Evolutionary conservation across 768 basidiomycete genomes (phyloP).

Genomic region (Agrocybe praecox): DNA sequence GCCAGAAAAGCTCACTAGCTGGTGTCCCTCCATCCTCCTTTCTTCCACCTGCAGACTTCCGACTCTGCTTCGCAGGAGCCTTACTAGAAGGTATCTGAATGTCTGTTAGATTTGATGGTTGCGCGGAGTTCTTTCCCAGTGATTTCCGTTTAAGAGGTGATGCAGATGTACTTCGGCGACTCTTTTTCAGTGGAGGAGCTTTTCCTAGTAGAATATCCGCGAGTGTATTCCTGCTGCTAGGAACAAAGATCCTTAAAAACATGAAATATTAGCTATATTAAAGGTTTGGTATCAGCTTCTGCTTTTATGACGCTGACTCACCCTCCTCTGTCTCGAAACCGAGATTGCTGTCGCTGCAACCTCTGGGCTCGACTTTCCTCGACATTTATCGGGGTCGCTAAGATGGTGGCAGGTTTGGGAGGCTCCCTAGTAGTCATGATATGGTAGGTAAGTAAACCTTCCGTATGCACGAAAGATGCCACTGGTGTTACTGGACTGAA

Average conservation of each 20-base stretch:
- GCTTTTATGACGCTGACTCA: constrained; percentile 28
- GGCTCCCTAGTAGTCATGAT: constrained; percentile 17
- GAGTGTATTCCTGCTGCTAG: constrained; percentile 49
- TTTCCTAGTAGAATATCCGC: constrained; percentile 55
- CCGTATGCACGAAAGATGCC: background rate
- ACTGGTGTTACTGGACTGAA: background rate
- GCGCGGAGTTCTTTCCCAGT: background rate
- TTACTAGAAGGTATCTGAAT: background rate
- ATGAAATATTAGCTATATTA: background rate
- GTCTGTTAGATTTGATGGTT: background rate
- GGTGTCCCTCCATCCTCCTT: background rate
- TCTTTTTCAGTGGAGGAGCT: constrained; percentile 30
- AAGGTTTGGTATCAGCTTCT: background rate
- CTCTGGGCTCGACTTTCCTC: constrained; percentile 66
- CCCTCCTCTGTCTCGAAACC: constrained; percentile 73
- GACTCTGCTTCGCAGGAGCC: background rate
- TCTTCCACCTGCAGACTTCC: background rate
- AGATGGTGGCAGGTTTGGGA: constrained; percentile 20
- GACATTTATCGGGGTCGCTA: constrained; percentile 35
- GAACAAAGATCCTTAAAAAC: constrained; percentile 50
- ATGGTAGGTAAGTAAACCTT: background rate
- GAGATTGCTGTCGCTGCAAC: constrained; percentile 61
- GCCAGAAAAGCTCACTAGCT: background rate
- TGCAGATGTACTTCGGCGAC: constrained; percentile 27
- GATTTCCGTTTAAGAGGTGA: constrained; percentile 25